Evolutionary conservation across 495 filamentous ascomycete genomes (phyloP), one percentile per base, ranked within the genome.

Genomic region (Talaromyces thailandensis): DNA sequence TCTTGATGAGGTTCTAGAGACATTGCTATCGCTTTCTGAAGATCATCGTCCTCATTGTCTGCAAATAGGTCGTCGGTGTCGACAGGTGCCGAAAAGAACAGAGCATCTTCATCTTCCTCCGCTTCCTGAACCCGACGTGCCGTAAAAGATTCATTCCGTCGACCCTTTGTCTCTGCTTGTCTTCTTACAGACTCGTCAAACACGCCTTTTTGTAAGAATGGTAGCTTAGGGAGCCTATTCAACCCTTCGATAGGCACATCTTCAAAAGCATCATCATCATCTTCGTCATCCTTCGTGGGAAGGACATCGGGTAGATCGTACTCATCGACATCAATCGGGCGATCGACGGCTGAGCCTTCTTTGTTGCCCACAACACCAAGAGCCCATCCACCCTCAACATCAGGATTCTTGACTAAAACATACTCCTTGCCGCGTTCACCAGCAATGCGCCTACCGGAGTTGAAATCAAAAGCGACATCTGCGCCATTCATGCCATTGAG

Each of bases 351-450:
- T 0, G 91, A 91, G 58, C 84, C 81, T 37, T 88, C 82, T 68
- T 88, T 95, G 50, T 91, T 89, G 28, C 86, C 89, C 23, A 98
- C 92, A 37, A 98, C 94, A 50, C 94, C 94, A 12, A 98, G 77
- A 1, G 92, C 92, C 92, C 92, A 98, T n/a, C 94, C 94, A 48
- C 95, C 95, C 73, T 96, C 94, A 8, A 93, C 90, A 5, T 90
- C 89, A 58, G 90, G 90, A 68, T 98, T 96, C 72, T 93, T 95
- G 29, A 98, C 93, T 2, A 98, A 79, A 32, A 98, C 91, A 70
- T 98, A 98, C 72, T 98, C 94, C 61, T 88, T 86, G 8, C 88
- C 91, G 65, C 87, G 91, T 68, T 98, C 93, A 26, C 95, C 91
- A 0, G 91, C 93, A 62, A 98, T 87, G 12, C 94, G 81, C 24